These are phyloP conservation scores for Tephrocybe sp. DNA, from an alignment of 768 basidiomycete genomes.

Conservation along the genomic window DNA sequence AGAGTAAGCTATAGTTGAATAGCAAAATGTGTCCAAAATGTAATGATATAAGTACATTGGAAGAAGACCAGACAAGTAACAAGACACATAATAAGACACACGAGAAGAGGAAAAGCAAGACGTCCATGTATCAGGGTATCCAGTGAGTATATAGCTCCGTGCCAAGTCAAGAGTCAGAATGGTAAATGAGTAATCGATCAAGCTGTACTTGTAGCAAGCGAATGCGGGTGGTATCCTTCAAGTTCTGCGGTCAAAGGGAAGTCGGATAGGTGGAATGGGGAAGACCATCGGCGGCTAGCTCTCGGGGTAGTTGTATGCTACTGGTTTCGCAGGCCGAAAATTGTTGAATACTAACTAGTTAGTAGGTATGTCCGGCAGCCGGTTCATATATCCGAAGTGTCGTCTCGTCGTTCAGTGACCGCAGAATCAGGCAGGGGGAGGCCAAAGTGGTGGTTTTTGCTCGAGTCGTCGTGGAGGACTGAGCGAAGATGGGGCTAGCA, in stretches of 20 bases:
- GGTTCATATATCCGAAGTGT: not conserved
- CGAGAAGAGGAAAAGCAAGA: not conserved
- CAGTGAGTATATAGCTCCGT: not conserved
- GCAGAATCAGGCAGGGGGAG: too few relatives aligned
- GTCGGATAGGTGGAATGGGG: not conserved
- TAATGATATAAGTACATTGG: not conserved
- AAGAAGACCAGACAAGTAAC: too few relatives aligned
- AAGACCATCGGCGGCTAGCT: not conserved
- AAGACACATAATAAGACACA: not conserved
- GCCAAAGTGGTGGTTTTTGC: constrained; percentile 1
- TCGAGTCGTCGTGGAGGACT: not conserved
- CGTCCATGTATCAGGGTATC: not conserved
- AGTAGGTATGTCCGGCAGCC: not conserved
- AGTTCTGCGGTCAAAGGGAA: not conserved
- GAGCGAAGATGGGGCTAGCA: constrained; percentile 1
- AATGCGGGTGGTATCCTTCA: not conserved
- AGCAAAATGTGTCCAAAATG: too few relatives aligned
- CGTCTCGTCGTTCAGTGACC: too few relatives aligned
- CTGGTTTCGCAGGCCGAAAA: constrained; percentile 1
- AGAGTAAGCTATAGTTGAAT: not conserved
- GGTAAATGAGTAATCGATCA: too few relatives aligned
- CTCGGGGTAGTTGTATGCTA: not conserved
- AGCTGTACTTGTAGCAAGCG: too few relatives aligned
- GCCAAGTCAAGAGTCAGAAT: too few relatives aligned
- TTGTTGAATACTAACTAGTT: too few relatives aligned